Base-by-base conservation (phyloP, 345 rosid species). In the Tarenaya hassleriana region DNA sequence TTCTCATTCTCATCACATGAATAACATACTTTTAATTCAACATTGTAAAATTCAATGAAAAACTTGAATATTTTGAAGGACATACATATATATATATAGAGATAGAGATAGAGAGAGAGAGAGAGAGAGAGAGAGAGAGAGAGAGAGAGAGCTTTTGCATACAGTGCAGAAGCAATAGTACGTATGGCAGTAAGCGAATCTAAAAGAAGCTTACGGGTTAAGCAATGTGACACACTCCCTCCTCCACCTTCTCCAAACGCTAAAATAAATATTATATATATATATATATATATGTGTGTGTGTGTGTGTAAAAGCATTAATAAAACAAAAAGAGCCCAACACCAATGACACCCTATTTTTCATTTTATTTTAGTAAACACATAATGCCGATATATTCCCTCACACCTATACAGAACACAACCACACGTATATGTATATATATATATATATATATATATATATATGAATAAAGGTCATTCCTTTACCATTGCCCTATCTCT, bases 191-290 rank as follows among this genome's bases (percentile, higher is more conserved):
- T 52, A 54, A 52, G 52, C 50, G 60, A 59, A 59, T 59, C 70
- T 31, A 0, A 40, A 34, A 66, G 66, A 66, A 66, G 54, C 71
- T 66, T 66, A 66, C 47, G 61, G 48, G 66, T 66, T 66, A 66
- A 66, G 71, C 61, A 66, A 66, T 52, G 20, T 17, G 9, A 24
- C 41, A 47, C 41, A 40, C 51, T 53, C 46, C 37, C 65, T 53
- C 46, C 34, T 66, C 65, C 47, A 59, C 34, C 61, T 60, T 60
- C 61, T 16, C 56, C 54, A 66, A 66, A 54, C 71, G 66, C 61
- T 60, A 66, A 66, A 10, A 24, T 41, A 53, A 53, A 46, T 53
- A 33, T 58, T n/a, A 7, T 61, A 40, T 63, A 45, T 32, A 49
- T 37, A 37, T 65, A 47, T 66, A 47, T 24, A 24, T 24, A 24